These are phyloP conservation scores for Rhodotorula graminis DNA, from an alignment of 768 basidiomycete species.

Conservation along the genomic window DNA sequence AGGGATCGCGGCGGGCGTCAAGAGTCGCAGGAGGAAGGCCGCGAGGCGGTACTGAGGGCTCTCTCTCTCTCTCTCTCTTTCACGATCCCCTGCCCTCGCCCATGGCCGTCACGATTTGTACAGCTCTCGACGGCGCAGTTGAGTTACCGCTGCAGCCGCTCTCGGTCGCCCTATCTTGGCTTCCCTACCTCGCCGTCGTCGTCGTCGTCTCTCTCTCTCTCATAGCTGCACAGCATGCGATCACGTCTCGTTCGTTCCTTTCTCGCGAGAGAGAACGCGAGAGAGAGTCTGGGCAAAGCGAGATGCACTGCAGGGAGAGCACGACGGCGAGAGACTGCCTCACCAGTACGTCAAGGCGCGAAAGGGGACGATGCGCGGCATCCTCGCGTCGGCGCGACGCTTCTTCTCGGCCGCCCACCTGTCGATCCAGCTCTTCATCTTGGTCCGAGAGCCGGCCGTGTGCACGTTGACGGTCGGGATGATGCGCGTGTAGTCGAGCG, in stretches of 20 bases:
- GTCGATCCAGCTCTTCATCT: constrained; percentile 82
- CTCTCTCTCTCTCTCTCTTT: background rate
- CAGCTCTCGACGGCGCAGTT: too few species aligned
- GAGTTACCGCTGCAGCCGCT: too few species aligned
- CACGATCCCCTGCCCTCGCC: background rate
- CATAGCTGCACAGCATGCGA: too few species aligned
- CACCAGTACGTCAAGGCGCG: constrained; percentile 37
- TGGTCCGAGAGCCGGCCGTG: constrained; percentile 64
- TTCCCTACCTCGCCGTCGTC: too few species aligned
- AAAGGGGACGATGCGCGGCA: constrained; percentile 29
- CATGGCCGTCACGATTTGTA: too few species aligned
- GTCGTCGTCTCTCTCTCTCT: too few species aligned
- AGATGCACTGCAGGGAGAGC: too few species aligned
- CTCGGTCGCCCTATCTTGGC: too few species aligned
- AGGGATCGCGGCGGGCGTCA: background rate
- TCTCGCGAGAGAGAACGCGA: too few species aligned
- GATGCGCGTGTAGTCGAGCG: constrained; percentile 76
- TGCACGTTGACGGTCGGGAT: constrained; percentile 93
- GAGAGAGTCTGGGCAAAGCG: background rate
- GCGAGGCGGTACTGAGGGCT: background rate
- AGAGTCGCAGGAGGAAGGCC: background rate
- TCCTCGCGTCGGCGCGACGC: constrained; percentile 51
- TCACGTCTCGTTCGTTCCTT: too few species aligned
- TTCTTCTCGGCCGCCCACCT: constrained; percentile 81
- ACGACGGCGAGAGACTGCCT: background rate